Conservation (phyloP, 2,329 filamentous ascomycete genomes). For the Aspergillus aculeatinus region DNA sequence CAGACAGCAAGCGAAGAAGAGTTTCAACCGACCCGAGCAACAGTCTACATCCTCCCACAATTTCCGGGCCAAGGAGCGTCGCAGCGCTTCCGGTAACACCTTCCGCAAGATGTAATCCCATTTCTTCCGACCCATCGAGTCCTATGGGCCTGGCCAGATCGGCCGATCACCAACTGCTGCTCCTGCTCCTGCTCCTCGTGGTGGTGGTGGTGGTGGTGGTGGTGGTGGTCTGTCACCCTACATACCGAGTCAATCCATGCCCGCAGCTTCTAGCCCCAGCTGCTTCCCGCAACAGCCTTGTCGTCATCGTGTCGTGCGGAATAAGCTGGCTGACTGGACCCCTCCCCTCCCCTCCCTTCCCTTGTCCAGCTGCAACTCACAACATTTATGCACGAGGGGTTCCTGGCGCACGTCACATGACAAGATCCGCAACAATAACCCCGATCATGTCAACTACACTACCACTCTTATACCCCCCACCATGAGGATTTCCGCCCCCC, state of each 20-base stretch:
- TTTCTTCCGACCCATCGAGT: neutral
- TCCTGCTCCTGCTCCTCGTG: neutral
- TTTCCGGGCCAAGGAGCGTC: constrained; percentile 43
- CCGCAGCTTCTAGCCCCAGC: neutral
- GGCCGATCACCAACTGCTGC: neutral
- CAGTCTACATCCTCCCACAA: constrained; percentile 2
- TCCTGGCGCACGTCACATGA: neutral
- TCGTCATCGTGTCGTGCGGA: neutral
- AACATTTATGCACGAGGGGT: too few relatives aligned
- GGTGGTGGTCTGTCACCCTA: neutral
- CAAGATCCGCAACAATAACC: neutral
- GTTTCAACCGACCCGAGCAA: constrained; percentile 13
- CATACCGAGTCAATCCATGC: neutral
- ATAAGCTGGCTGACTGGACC: neutral
- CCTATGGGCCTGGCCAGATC: neutral
- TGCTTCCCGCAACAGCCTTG: neutral
- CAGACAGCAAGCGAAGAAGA: constrained; percentile 37
- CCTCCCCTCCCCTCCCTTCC: neutral
- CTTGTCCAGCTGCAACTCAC: too few relatives aligned
- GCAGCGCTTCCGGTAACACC: constrained; percentile 51
- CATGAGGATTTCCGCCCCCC: neutral
- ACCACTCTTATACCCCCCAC: neutral
- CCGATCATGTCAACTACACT: neutral
- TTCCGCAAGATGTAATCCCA: constrained; percentile 46
- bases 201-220: too few relatives aligned